phyloP scores from a whole-genome alignment of 192 early-diverging fungal species.

The Rhizophagus clarus region DNA sequence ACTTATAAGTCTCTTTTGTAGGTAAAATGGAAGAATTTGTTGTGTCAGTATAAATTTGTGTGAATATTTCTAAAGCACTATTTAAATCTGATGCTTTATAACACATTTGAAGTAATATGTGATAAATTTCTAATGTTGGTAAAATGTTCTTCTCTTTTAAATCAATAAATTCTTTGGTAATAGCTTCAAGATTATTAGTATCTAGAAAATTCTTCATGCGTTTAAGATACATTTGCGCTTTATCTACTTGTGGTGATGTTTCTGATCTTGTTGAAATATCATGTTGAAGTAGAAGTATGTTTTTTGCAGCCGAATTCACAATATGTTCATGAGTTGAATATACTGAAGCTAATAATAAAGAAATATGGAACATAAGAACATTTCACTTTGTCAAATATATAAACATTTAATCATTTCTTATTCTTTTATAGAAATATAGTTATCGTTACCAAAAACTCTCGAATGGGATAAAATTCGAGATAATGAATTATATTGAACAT shows the following conservation, averaged over 20 bases:
- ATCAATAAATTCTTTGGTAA: background rate
- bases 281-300: background rate
- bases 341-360: background rate
- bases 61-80: constrained; percentile 11
- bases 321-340: background rate
- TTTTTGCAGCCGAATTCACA: background rate
- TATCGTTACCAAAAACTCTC: background rate
- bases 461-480: background rate
- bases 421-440: background rate
- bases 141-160: constrained; percentile 7
- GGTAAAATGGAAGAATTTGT: background rate
- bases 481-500: background rate
- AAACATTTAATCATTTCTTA: background rate
- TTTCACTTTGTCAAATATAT: background rate
- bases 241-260: background rate
- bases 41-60: background rate
- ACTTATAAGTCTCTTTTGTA: constrained; percentile 7
- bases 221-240: background rate
- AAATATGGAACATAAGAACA: background rate
- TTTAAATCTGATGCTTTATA: background rate
- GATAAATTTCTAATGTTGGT: constrained; percentile 20
- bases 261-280: background rate
- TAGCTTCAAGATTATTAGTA: background rate
- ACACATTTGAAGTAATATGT: background rate
- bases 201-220: background rate